phyloP scores from a whole-genome alignment of 371 early-diverging fungal genomes.

The Batkoa obscura region DNA sequence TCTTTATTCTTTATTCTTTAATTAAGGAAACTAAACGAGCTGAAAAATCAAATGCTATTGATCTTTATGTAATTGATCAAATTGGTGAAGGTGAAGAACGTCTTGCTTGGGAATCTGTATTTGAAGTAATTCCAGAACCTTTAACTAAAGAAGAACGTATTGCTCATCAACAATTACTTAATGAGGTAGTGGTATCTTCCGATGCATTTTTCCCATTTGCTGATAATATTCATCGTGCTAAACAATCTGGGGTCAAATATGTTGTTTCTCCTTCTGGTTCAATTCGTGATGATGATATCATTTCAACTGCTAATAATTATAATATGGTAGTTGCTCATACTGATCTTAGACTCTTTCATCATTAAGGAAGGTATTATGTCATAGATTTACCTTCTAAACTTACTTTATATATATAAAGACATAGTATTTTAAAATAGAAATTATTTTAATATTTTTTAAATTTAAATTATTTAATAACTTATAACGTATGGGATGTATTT shows the following conservation, averaged over 20 bases:
- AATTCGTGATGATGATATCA: conserved; percentile 70
- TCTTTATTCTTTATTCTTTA: not conserved
- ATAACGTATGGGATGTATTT: no score
- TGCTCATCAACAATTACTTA: conserved; percentile 47
- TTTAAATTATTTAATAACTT: no score
- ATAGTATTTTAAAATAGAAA: no score
- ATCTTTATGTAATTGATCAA: conserved; percentile 73
- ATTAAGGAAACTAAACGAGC: conserved; percentile 60
- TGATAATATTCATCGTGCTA: conserved; percentile 82
- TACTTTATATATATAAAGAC: no score
- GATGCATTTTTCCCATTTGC: conserved; percentile 98
- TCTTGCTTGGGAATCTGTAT: conserved; percentile 57
- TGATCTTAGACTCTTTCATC: conserved; percentile 83
- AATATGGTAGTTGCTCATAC: conserved; percentile 73
- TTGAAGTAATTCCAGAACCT: conserved; percentile 54
- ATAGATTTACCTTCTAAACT: no score
- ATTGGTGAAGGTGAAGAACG: conserved; percentile 64
- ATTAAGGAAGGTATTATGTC: conserved; percentile 21
- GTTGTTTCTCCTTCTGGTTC: conserved; percentile 84
- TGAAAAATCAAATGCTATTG: conserved; percentile 92
- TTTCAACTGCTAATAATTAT: conserved; percentile 61
- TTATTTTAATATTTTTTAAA: no score
- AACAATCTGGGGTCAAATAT: conserved; percentile 66
- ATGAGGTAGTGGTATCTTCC: conserved; percentile 64
- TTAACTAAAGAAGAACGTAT: conserved; percentile 62